Conservation (phyloP, 345 rosid species). For the Salix brachista region DNA sequence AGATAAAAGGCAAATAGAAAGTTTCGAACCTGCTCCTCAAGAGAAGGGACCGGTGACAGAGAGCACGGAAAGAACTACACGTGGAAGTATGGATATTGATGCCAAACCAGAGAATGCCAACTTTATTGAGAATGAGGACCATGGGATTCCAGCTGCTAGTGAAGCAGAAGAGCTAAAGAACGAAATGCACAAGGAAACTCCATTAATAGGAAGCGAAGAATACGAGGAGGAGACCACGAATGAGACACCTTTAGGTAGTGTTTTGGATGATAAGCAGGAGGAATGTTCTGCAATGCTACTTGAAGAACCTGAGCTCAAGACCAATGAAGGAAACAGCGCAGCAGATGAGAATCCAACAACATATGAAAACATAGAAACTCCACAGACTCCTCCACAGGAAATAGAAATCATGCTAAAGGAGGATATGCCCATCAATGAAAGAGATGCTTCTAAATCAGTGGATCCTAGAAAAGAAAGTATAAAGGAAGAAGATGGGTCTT, state of each 20-base stretch:
- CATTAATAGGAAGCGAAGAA: slow-evolving; percentile 5
- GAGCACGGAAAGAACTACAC: slow-evolving; percentile 1
- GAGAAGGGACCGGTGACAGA: slow-evolving; percentile 7
- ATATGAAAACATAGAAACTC: slow-evolving; percentile 14
- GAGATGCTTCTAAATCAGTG: slow-evolving; percentile 12
- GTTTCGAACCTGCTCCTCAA: slow-evolving; percentile 12
- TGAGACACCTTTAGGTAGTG: slow-evolving; percentile 1
- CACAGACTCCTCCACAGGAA: background rate
- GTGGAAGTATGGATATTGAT: slow-evolving; percentile 1
- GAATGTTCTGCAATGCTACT: slow-evolving; percentile 13
- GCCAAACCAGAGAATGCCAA: slow-evolving; percentile 11
- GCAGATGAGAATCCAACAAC: slow-evolving; percentile 10
- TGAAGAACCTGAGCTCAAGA: slow-evolving; percentile 11
- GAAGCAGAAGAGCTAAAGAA: slow-evolving; percentile 1
- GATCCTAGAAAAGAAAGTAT: slow-evolving; percentile 12
- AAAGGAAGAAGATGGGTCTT: slow-evolving; percentile 14
- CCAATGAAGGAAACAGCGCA: slow-evolving; percentile 15
- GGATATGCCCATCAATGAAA: slow-evolving; percentile 2
- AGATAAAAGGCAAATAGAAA: slow-evolving; percentile 18
- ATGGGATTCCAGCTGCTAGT: slow-evolving; percentile 1
- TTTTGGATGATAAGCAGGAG: slow-evolving; percentile 8
- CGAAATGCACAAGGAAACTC: slow-evolving; percentile 1
- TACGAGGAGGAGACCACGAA: background rate
- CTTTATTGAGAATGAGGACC: slow-evolving; percentile 3
- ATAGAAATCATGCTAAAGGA: background rate